phyloP scores from a whole-genome alignment of 176 grass and related monocot genomes.

The Rhynchospora breviuscula region DNA sequence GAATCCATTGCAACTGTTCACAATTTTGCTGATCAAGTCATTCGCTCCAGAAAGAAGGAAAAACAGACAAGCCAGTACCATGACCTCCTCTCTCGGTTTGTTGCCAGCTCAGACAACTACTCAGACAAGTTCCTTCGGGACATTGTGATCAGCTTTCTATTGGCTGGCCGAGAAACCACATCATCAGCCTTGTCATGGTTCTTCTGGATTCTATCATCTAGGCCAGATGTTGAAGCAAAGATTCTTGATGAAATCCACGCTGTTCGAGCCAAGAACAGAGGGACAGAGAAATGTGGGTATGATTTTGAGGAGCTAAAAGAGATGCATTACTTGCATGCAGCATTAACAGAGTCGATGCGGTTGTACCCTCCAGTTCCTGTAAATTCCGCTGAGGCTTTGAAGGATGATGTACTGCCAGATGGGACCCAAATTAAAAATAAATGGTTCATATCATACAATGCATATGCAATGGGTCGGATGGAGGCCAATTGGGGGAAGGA shows the following conservation, averaged over 20 bases:
- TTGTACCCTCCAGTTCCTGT: constrained; percentile 75
- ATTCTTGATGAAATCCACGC: constrained; percentile 26
- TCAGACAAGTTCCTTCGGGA: constrained; percentile 42
- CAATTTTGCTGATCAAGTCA: constrained; percentile 26
- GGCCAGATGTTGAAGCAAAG: constrained; percentile 32
- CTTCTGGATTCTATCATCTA: constrained; percentile 59
- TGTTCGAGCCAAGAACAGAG: not conserved
- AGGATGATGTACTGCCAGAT: constrained; percentile 49
- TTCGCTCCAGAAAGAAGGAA: constrained; percentile 15
- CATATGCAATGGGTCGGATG: constrained; percentile 69
- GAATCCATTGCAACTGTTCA: constrained; percentile 12
- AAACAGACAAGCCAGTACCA: constrained; percentile 6
- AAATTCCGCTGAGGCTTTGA: constrained; percentile 35
- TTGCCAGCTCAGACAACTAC: constrained; percentile 31
- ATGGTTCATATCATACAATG: constrained; percentile 47
- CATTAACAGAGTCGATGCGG: constrained; percentile 59
- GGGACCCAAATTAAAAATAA: constrained; percentile 52
- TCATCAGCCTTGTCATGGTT: constrained; percentile 55
- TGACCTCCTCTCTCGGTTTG: constrained; percentile 57
- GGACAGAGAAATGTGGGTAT: not conserved
- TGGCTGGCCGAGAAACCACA: constrained; percentile 54
- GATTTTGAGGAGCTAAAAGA: constrained; percentile 31
- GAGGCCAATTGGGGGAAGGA: constrained; percentile 39
- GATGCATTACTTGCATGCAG: constrained; percentile 58
- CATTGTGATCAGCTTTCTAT: constrained; percentile 50